phyloP scores from a whole-genome alignment of 129 eudicot species.

The Cynara cardunculus region DNA sequence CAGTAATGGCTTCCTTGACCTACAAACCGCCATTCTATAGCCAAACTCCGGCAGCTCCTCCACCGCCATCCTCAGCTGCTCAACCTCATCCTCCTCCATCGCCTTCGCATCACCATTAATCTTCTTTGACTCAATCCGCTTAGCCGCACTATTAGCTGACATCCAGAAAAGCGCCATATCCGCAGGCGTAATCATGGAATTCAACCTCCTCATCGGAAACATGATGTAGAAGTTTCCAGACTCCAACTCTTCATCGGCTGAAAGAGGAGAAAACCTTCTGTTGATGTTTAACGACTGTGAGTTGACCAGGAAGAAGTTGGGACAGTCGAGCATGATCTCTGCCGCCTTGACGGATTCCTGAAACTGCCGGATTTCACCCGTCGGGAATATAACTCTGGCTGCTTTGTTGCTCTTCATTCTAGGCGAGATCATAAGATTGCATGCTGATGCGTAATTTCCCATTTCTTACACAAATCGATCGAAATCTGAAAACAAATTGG shows the following conservation, averaged over 20 bases:
- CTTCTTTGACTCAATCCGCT: slow-evolving; percentile 26
- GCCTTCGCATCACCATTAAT: background rate
- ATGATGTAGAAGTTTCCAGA: slow-evolving; percentile 47
- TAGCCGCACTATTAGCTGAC: slow-evolving; percentile 44
- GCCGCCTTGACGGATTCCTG: slow-evolving; percentile 52
- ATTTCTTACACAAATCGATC: slow-evolving; percentile 7
- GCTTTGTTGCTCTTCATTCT: slow-evolving; percentile 31
- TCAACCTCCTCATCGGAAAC: slow-evolving; percentile 59
- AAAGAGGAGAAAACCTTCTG: slow-evolving; percentile 45
- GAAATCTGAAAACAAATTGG: background rate
- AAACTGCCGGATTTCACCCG: slow-evolving; percentile 57
- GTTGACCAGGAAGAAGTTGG: slow-evolving; percentile 41
- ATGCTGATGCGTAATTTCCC: slow-evolving; percentile 48
- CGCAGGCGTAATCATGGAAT: slow-evolving; percentile 45
- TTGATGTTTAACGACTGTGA: slow-evolving; percentile 39
- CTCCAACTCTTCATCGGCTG: slow-evolving; percentile 65
- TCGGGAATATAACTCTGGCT: slow-evolving; percentile 55
- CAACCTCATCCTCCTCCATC: slow-evolving; percentile 14
- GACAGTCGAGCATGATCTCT: slow-evolving; percentile 69
- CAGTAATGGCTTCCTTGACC: slow-evolving; percentile 47
- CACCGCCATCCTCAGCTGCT: slow-evolving; percentile 22
- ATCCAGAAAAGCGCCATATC: slow-evolving; percentile 45
- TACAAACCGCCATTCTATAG: slow-evolving; percentile 27
- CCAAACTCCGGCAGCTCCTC: slow-evolving; percentile 27
- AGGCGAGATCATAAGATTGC: slow-evolving; percentile 21